Base-by-base conservation (phyloP, 345 rosid species). In the Sapria himalayana region DNA sequence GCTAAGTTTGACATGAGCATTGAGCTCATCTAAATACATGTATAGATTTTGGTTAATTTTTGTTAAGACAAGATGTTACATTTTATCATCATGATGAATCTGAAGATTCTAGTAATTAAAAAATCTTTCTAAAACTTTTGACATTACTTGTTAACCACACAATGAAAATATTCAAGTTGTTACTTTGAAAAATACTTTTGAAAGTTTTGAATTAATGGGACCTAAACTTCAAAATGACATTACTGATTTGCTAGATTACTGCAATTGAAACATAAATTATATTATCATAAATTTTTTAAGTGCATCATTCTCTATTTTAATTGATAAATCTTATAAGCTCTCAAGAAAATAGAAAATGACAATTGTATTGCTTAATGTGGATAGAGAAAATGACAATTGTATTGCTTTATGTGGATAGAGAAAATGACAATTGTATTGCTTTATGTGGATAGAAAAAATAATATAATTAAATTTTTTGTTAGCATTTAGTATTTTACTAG, bases 21-120 rank as follows among this genome's bases (percentile, higher is more conserved):
- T 7, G 18, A 2, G 35, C 34, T 23, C 19, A 20, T 6, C 34
- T 35, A 16, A 33, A 3, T 18, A 19, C 35, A 5, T 12, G 9
- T 9, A 8, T 35, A 22, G 29, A 42, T 33, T 34, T 15, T 25
- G 3, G 23, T 22, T 3, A 16, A 22, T 40, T 32, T 14, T 33
- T 43, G 8, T 27, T 51, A 12, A 19, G 5, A 2, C 16, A 43
- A 43, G 40, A 46, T 17, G 31, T 53, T 13, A 7, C 41, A 14
- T 31, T 53, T 31, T 6, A 41, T 37, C 45, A 41, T 10, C 46
- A 46, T 32, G 41, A 31, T 44, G 45, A 37, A 21, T 29, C 19
- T 13, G 33, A 43, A 15, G 7, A 9, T 17, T 34, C 56, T 5
- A 32, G 4, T 2, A 42, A 43, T 16, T 14, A 19, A 42, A 49